These are phyloP conservation scores for Cucurbita maxima DNA, from an alignment of 306 rosid genomes.

Conservation along the genomic window DNA sequence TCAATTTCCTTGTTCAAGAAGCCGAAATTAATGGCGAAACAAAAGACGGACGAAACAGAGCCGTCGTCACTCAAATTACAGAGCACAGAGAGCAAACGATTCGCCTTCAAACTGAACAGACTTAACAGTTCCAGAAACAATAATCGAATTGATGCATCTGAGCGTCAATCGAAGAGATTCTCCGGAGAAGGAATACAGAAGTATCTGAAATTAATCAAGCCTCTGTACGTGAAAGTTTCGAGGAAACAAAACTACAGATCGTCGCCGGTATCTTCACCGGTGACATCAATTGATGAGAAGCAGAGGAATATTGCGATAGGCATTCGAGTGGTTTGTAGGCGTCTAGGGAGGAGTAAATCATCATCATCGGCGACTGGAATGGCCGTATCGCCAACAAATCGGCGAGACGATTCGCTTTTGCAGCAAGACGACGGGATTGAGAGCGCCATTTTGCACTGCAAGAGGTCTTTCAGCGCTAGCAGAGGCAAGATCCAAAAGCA, in stretches of 20 bases:
- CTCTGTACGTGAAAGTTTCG: conserved; percentile 1
- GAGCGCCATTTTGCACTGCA: conserved; percentile 90
- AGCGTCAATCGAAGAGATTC: conserved; percentile 28
- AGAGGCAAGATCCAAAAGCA: conserved; percentile 30
- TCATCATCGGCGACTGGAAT: conserved; percentile 22
- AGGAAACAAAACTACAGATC: neutral
- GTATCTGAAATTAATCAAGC: conserved; percentile 26
- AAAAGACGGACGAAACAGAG: conserved; percentile 5
- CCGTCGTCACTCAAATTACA: neutral
- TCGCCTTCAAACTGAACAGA: conserved; percentile 28
- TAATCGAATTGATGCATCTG: neutral
- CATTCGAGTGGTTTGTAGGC: conserved; percentile 38
- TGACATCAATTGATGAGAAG: conserved; percentile 28
- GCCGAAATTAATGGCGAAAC: conserved; percentile 13
- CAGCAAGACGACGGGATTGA: conserved; percentile 78
- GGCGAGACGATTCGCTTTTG: conserved; percentile 57
- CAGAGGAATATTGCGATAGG: conserved; percentile 36
- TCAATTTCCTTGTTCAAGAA: conserved; percentile 43
- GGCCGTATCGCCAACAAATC: conserved; percentile 24
- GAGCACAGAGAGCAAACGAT: conserved; percentile 15
- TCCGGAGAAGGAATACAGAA: conserved; percentile 46
- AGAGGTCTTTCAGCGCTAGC: conserved; percentile 46
- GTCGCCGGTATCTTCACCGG: conserved; percentile 15
- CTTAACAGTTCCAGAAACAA: conserved; percentile 27
- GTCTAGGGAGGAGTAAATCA: conserved; percentile 61